These are phyloP conservation scores for Ustilago trichophora DNA, from an alignment of 1,284 basidiomycete genomes.

Conservation along the genomic window DNA sequence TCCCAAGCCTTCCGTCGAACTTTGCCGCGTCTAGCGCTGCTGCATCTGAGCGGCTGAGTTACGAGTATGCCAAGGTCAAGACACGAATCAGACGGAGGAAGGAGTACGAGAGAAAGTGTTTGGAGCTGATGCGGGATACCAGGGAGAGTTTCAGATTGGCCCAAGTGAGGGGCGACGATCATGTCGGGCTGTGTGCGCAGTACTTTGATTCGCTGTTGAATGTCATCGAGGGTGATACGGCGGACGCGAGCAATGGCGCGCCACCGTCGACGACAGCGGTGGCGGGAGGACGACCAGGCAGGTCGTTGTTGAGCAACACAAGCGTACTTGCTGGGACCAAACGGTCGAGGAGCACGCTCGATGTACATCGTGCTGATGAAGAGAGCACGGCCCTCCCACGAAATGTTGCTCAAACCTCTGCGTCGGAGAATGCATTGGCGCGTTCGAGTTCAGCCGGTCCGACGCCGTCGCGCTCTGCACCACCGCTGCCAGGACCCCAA, in stretches of 20 bases:
- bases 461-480: background rate
- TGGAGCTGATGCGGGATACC: slow-evolving; percentile 44
- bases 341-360: slow-evolving; percentile 26
- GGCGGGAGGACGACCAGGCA: slow-evolving; percentile 2
- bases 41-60: slow-evolving; percentile 9
- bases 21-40: too few relatives aligned
- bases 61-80: slow-evolving; percentile 36
- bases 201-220: slow-evolving; percentile 45
- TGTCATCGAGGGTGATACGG: slow-evolving; percentile 36
- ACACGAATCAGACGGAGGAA: slow-evolving; percentile 37
- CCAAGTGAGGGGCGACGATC: slow-evolving; percentile 30
- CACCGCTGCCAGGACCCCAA: background rate
- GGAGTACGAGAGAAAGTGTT: slow-evolving; percentile 47
- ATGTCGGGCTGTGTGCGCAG: slow-evolving; percentile 39
- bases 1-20: slow-evolving; percentile 24
- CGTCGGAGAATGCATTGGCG: background rate
- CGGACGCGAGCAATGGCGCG: background rate
- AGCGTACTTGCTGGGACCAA: slow-evolving; percentile 25
- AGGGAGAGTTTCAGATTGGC: slow-evolving; percentile 31
- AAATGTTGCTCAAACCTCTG: slow-evolving; percentile 2
- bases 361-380: slow-evolving; percentile 1
- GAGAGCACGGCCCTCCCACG: too few relatives aligned
- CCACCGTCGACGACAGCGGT: background rate
- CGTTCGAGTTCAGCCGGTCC: slow-evolving; percentile 15
- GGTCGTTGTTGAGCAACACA: slow-evolving; percentile 15